Base-by-base conservation (phyloP, 257 asterid species). In the Misopates orontium region DNA sequence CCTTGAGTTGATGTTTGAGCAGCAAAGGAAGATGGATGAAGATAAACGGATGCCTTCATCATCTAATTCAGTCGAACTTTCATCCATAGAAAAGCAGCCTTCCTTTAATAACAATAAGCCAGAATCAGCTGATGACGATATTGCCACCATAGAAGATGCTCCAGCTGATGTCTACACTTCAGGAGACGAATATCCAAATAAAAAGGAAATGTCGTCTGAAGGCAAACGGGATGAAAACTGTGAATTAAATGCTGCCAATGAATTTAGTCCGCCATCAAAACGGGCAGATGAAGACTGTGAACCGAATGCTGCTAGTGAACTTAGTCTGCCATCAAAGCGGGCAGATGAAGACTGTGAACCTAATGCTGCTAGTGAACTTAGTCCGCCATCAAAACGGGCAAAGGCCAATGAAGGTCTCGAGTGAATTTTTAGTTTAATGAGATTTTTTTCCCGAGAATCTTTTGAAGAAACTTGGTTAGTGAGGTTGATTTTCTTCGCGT, bases 1-100 rank as follows among this genome's bases (percentile, higher is more conserved):
- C 73, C 90, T 90, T 47, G 90, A 84, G 62, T 76, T 76, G 85
- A 90, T 90, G 79, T 82, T 90, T 14, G 91, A 90, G 78, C 89
- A 81, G 77, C 95, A 89, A 62, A 76, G 68, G 69, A 79, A 75
- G 74, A 80, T 85, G 77, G 96, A 82, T 73, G 84, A 84, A 72
- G 84, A 78, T 11, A 85, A 83, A 70, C 22, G 49, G 55, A 79
- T 79, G 65, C 50, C 81, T 14, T 65, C 83, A 5, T 62, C 82
- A 4, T 59, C 76, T 2, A 80, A 48, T 31, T 23, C 82, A 13
- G 77, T 72, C 39, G 79, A 67, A 70, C 76, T 36, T 36, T 36
- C 71, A 47, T 59, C 62, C 10, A 72, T 45, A 36, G 42, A 36
- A 7, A 28, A 28, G 36, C 36, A 28, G 36, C 36, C 36, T 28